Evolutionary conservation across 2,329 filamentous ascomycete genomes (phyloP), one percentile per base, ranked within the genome.

Genomic region (Tolypocladium amazonense): DNA sequence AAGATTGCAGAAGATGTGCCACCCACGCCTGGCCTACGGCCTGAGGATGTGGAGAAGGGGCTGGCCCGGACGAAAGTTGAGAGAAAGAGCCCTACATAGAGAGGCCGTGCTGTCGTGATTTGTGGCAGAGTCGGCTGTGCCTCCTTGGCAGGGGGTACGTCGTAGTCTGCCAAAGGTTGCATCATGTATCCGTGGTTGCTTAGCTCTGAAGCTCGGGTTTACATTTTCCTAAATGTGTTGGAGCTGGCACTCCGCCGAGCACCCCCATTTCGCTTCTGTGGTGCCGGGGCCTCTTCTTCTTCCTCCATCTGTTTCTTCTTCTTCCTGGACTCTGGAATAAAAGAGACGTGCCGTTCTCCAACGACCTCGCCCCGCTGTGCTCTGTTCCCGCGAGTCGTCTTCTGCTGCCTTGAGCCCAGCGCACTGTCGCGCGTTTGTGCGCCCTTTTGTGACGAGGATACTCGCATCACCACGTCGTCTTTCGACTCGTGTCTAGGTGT

Each of bases 161-260:
- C 33, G 20, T n/a, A 20, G 30, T 37, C 20, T n/a, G 33, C 14
- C 15, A 50, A 45, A 58, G 4, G 38, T 47, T 55, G 41, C 43
- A 55, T 27, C 25, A 50, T 50, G n/a, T 20, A 30, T 23, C 20
- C 30, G 30, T 20, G n/a, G 50, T 23, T 54, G 50, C 50, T n/a
- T 30, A 50, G 25, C 37, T 23, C 20, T 33, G 15, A 30, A 43
- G 25, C 25, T 12, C 45, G 14, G 38, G 56, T 55, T 71, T 76
- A 88, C 78, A 90, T 80, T 68, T 79, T 81, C 71, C 88, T 82
- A 72, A 92, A 89, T 47, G 86, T 86, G 73, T 93, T 92, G 58
- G 81, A 82, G 73, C 88, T 91, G 57, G 89, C 89, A 72, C 88
- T 92, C 67, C 89, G 78, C 67, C 89, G 83, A 59, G 71, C 70